phyloP scores from a whole-genome alignment of 2,329 filamentous ascomycete species.

The Diaporthe citrichinensis region DNA sequence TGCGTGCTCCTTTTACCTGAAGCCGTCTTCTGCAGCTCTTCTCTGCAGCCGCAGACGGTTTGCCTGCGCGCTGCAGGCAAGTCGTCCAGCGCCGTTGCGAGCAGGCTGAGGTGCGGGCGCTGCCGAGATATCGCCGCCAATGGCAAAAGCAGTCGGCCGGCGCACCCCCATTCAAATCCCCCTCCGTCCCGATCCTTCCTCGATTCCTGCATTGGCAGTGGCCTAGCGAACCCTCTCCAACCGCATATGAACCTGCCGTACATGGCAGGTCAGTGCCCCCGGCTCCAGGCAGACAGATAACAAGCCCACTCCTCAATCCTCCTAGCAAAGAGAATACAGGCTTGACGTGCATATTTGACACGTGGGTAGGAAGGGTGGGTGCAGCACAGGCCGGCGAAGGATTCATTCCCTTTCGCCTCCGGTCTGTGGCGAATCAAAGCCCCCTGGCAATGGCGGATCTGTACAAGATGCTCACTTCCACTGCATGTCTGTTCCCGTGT shows the following conservation, averaged over 20 bases:
- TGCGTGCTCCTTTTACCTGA: background rate
- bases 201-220: background rate
- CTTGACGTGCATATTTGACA: conserved; percentile 32
- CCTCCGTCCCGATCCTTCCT: conserved; percentile 15
- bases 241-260: conserved; percentile 3
- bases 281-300: conserved; percentile 32
- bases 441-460: background rate
- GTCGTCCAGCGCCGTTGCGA: background rate
- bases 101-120: conserved; percentile 20
- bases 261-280: background rate
- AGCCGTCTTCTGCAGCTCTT: background rate
- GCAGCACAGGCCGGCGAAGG: background rate
- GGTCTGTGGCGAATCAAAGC: background rate
- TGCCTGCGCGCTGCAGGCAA: background rate
- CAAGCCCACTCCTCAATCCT: background rate
- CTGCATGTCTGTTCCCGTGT: conserved; percentile 18
- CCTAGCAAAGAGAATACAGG: background rate
- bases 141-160: background rate
- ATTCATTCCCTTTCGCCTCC: background rate
- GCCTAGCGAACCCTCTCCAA: background rate
- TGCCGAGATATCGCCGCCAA: conserved; percentile 26
- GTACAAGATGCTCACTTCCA: background rate
- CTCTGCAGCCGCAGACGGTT: conserved; percentile 8
- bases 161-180: background rate
- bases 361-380: background rate